Evolutionary conservation across 345 rosid species (phyloP).

Genomic region (Streptanthus diversifolius): DNA sequence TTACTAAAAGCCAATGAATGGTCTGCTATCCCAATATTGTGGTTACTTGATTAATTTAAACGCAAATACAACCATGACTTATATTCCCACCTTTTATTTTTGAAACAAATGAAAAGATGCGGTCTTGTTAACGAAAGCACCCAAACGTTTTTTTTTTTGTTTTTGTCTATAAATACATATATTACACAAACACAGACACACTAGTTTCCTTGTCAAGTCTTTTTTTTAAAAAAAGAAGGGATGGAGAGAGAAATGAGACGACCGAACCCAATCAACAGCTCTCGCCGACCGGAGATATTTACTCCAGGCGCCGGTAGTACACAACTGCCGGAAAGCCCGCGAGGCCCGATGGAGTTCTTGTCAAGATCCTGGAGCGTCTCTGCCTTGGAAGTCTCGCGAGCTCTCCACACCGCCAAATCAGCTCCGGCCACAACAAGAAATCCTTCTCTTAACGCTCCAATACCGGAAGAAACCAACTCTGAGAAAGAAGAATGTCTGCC

Average conservation of each 20-base stretch:
- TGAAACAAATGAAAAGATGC: conserved; percentile 17
- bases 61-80: conserved; percentile 9
- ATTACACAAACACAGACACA: not conserved
- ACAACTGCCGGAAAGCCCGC: conserved; percentile 75
- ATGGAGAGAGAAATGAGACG: conserved; percentile 44
- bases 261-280: conserved; percentile 38
- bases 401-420: conserved; percentile 44
- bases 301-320: conserved; percentile 26
- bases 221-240: not conserved
- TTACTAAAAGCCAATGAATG: not conserved
- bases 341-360: conserved; percentile 90
- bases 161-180: conserved; percentile 1
- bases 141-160: not conserved
- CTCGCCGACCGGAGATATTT: conserved; percentile 37
- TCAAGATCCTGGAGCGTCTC: conserved; percentile 88
- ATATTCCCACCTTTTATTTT: conserved; percentile 8
- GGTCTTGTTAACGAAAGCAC: conserved; percentile 2
- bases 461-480: conserved; percentile 52
- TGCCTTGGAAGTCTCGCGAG: conserved; percentile 75
- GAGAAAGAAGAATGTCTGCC: conserved; percentile 32
- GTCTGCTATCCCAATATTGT: not conserved
- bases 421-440: conserved; percentile 13
- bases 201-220: not conserved
- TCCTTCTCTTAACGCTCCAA: conserved; percentile 46
- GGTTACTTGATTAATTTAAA: not conserved